Base-by-base conservation (phyloP, 345 rosid genomes). In the Gossypium rotundifolium region DNA sequence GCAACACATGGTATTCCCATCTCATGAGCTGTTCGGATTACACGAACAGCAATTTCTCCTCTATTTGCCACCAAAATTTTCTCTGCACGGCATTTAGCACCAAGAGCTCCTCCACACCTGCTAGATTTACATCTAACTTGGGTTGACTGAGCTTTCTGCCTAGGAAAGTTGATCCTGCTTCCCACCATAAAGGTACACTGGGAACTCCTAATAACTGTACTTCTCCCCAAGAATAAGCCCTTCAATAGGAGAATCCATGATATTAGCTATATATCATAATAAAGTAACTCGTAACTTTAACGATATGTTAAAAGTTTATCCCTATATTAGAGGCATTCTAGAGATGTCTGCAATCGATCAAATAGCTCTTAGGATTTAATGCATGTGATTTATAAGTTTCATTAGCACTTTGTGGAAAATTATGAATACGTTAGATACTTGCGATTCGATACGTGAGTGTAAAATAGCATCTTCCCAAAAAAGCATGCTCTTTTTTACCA, bases 1-100 rank as follows among this genome's bases (percentile, higher is more conserved):
- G 97, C 96, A 72, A 94, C 98, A 83, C 98, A 94, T 29, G 98
- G 98, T 12, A 94, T 92, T 72, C 98, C 98, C 93, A 94, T 55
- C 57, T 94, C 98, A 67, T 94, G 98, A 9, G 98, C 98, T 33
- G 98, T 91, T 63, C 98, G 84, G 78, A 94, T 92, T 17, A 94
- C 88, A 33, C 98, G 92, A 49, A 94, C 98, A 20, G 98, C 98
- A 12, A 94, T 94, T 82, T 94, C 98, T 74, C 97, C 97, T 85
- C 98, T 80, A 68, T 94, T 94, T 42, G 98, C 98, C 65, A 94
- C 91, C 53, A 94, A 87, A 62, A 94, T 94, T 52, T 94, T 94
- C 58, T 94, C 95, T 0, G 88, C 86, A 8, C 80, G 82, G 58
- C 98, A 89, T 40, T 81, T 83, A 76, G 71, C 95, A 53, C 67